Base-by-base conservation (phyloP, 768 basidiomycete genomes). In the Gymnopilus junonius region DNA sequence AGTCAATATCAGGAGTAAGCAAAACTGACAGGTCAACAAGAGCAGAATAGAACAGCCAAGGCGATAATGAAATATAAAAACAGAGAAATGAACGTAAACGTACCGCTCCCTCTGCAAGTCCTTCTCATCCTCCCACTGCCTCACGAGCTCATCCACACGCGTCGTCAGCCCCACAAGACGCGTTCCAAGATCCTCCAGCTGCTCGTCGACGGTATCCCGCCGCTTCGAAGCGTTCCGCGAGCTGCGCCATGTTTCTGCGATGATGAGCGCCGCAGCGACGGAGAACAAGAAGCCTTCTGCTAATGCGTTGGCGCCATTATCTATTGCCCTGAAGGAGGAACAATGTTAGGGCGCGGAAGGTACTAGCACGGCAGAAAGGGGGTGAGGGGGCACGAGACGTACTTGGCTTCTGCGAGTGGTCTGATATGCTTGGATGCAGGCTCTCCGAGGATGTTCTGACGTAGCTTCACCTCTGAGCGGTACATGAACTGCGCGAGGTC, bases 271-370 rank as follows among this genome's bases (percentile, higher is more conserved):
- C 1, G 89, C 88, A 0, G 93, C 93, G 2, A 95, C 93, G 20
- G 79, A 71, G 70, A 95, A 95, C 3, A 95, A 82, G 67, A 95
- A 95, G 0, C 91, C 91, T 75, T 95, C 93, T 0, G 93, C 93
- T 4, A 95, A 80, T 5, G 88, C 81, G 66, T 94, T 95, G 15
- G 93, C 91, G 21, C 93, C 93, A 67, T 90, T 93, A 62, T 94
- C 92, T 62, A 95, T 91, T 0, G 93, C 93, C 62, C 92, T 93
- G 65, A 20, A 32, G 2, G 32, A 31, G 5, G 23, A 25, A 17
- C 21, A 29, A 35, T 31, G 2, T 25, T 5, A 40, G 10, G 35
- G 34, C n/a, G n/a, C n/a, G n/a, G n/a, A n/a, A 15, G 17, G 17
- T 35, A 20, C 40, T 34, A 40, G 21, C 39, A 39, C 20, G 27